Base-by-base conservation (phyloP, 116 monocot genomes). In the Phalaenopsis hybrid region DNA sequence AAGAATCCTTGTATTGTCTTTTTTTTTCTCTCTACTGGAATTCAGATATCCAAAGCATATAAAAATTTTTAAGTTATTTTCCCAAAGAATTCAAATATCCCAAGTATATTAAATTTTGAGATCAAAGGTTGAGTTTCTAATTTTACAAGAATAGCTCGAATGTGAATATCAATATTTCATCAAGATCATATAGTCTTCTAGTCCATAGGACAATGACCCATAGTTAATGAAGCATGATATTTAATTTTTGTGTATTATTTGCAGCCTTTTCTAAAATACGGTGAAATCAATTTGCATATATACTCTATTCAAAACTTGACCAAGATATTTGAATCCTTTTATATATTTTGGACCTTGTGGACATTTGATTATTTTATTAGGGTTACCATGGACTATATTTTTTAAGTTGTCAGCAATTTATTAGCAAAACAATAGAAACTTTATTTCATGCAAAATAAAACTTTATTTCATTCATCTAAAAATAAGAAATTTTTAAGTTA, bases 391-490 rank as follows among this genome's bases (percentile, higher is more conserved):
- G n/a, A n/a, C n/a, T n/a, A n/a, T n/a, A n/a, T n/a, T n/a, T n/a
- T n/a, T n/a, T n/a, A n/a, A n/a, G n/a, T n/a, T 70, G 58, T 58
- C 20, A 34, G 34, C 9, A 70, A 63, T 63, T 59, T 23, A 63
- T 63, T 21, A 63, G 23, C 25, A 63, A 63, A 63, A 1, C 7
- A 5, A 1, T 7, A 21, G 8, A 23, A 63, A 63, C 63, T 63
- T 63, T 63, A 63, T 21, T 63, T 63, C 63, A 63, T 61, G 61
- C n/a, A 61, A 61, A 61, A 61, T 61, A 61, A 61, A 61, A 5
- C 21, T 21, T 61, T 61, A n/a, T 61, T 20, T 7, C 21, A 20
- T 20, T 20, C 61, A 63, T 63, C 63, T 63, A 63, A 5, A 21
- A 23, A 63, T 21, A 21, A 23, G 20, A 23, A 21, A 5, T 8